phyloP scores from a whole-genome alignment of 2,329 filamentous ascomycete species.

The Cercospora citrullina region DNA sequence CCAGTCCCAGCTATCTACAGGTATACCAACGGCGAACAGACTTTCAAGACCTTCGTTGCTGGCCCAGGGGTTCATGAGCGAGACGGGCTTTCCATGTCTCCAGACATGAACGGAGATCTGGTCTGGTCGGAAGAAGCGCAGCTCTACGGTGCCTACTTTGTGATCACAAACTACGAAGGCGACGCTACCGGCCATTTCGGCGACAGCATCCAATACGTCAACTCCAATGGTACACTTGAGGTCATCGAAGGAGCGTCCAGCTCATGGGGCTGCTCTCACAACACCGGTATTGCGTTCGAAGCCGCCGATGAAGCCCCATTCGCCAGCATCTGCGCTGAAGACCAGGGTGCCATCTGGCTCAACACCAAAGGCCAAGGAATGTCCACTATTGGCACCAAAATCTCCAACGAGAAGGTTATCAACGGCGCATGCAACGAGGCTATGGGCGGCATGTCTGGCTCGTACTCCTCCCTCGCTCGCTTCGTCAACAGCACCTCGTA shows the following conservation, averaged over 20 bases:
- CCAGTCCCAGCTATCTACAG: constrained; percentile 62
- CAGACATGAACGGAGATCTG: constrained; percentile 63
- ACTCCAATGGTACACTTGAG: constrained; percentile 51
- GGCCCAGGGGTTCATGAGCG: constrained; percentile 55
- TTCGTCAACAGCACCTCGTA: constrained; percentile 56
- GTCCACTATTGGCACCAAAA: constrained; percentile 55
- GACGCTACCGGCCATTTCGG: constrained; percentile 58
- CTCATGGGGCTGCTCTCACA: constrained; percentile 63
- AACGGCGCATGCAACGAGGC: constrained; percentile 60
- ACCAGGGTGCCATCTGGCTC: constrained; percentile 64
- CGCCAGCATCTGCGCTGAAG: constrained; percentile 61
- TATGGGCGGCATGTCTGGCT: constrained; percentile 63
- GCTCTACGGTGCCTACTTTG: constrained; percentile 63
- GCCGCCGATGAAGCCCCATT: constrained; percentile 60
- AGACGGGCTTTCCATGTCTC: constrained; percentile 53
- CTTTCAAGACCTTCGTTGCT: constrained; percentile 61
- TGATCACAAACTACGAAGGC: constrained; percentile 60
- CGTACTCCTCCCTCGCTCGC: constrained; percentile 58
- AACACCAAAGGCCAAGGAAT: constrained; percentile 62
- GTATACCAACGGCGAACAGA: constrained; percentile 56
- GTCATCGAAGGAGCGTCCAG: constrained; percentile 56
- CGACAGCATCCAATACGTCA: constrained; percentile 57
- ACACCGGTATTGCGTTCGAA: constrained; percentile 65
- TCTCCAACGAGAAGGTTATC: constrained; percentile 63
- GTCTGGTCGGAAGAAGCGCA: constrained; percentile 58